Evolutionary conservation across 2,329 filamentous ascomycete species (phyloP).

Genomic region (Lizonia empirigonia): DNA sequence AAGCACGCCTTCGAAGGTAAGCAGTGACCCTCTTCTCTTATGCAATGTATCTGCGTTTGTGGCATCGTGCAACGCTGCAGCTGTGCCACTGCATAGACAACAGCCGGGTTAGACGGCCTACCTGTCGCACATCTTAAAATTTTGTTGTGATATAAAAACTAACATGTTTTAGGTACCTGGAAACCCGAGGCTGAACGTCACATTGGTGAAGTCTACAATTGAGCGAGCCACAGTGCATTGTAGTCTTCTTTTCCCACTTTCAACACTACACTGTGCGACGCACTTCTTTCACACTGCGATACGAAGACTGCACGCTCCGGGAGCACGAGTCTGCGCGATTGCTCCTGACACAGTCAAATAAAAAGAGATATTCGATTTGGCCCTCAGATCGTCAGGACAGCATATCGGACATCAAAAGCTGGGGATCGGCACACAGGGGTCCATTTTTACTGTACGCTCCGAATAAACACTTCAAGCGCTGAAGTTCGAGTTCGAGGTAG

Average conservation of each 20-base stretch:
- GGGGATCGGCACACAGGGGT: slow-evolving; percentile 1
- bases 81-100: background rate
- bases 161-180: slow-evolving; percentile 42
- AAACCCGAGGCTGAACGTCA: slow-evolving; percentile 45
- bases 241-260: background rate
- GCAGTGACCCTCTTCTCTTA: slow-evolving; percentile 29
- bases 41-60: slow-evolving; percentile 8
- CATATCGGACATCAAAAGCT: slow-evolving; percentile 5
- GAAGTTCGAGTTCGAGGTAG: slow-evolving; percentile 27
- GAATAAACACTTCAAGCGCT: slow-evolving; percentile 39
- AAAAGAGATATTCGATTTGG: background rate
- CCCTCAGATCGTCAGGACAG: background rate
- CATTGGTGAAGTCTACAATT: slow-evolving; percentile 43
- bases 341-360: background rate
- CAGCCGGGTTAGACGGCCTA: slow-evolving; percentile 7
- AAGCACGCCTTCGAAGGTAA: slow-evolving; percentile 95
- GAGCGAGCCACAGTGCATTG: slow-evolving; percentile 9
- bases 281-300: too few species aligned
- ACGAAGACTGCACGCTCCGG: background rate
- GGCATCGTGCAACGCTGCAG: background rate
- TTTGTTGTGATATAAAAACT: slow-evolving; percentile 21
- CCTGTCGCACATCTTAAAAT: slow-evolving; percentile 4
- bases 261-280: too few species aligned
- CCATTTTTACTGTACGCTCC: slow-evolving; percentile 10
- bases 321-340: background rate